Evolutionary conservation across 2,329 filamentous ascomycete species (phyloP).

Genomic region (Alternaria solani): DNA sequence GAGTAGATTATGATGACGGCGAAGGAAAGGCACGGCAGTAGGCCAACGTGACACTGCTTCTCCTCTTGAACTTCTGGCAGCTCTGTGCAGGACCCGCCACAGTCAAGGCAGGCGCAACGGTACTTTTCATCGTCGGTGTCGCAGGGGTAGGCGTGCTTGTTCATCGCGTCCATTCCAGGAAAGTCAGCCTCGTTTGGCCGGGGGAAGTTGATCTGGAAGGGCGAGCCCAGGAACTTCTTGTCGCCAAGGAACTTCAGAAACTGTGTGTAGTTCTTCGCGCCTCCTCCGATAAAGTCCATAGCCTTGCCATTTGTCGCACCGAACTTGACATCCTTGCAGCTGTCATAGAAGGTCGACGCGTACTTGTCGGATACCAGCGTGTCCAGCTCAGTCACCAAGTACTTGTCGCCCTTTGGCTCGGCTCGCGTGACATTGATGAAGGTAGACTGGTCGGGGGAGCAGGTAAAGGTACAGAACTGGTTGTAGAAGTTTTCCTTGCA

Average conservation of each 20-base stretch:
- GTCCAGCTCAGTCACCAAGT: conserved; percentile 86
- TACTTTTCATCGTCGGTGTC: conserved; percentile 87
- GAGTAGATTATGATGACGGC: conserved; percentile 88
- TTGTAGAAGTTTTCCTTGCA: conserved; percentile 99
- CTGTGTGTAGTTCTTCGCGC: conserved; percentile 86
- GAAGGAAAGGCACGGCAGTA: conserved; percentile 93
- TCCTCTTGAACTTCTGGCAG: conserved; percentile 77
- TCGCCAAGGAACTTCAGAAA: conserved; percentile 93
- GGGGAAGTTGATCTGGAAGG: conserved; percentile 97
- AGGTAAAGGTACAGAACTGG: conserved; percentile 97
- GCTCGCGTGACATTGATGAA: conserved; percentile 92
- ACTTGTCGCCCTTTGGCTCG: conserved; percentile 66
- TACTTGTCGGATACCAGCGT: conserved; percentile 87
- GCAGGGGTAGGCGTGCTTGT: conserved; percentile 82
- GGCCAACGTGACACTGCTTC: conserved; percentile 80
- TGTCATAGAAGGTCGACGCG: conserved; percentile 88
- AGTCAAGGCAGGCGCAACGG: conserved; percentile 93
- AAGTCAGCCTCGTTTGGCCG: conserved; percentile 65
- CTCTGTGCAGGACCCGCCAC: conserved; percentile 82
- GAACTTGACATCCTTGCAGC: conserved; percentile 99
- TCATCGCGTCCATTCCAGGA: conserved; percentile 73
- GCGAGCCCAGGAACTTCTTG: conserved; percentile 89
- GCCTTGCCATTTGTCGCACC: conserved; percentile 91
- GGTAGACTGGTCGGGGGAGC: conserved; percentile 93
- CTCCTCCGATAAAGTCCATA: conserved; percentile 95